Conservation (phyloP, 1,139 yeast species). For the Saccharomyces hybrid region DNA sequence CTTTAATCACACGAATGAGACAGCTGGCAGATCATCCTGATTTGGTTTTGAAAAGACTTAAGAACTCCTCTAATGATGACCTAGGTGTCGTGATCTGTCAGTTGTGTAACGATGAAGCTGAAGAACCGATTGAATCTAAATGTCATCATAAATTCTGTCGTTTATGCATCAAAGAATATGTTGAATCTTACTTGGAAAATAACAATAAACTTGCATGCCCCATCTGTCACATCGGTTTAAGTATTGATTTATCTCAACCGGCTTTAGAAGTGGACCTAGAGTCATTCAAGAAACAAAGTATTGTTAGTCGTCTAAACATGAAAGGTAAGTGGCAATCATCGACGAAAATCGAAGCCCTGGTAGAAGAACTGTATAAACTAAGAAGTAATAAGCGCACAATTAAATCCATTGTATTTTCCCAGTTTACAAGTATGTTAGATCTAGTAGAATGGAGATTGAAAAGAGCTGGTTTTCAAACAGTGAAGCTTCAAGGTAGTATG, state of each 20-base stretch:
- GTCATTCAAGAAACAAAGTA: conserved; percentile 66
- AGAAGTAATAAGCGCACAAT: conserved; percentile 83
- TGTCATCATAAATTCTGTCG: conserved; percentile 93
- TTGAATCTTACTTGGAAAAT: conserved; percentile 70
- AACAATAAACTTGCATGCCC: conserved; percentile 71
- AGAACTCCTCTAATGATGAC: conserved; percentile 31
- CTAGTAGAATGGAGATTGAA: conserved; percentile 90
- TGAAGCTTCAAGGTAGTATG: conserved; percentile 92
- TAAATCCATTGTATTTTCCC: conserved; percentile 93
- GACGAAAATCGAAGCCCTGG: conserved; percentile 91
- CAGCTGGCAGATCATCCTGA: conserved; percentile 98
- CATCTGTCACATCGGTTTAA: conserved; percentile 86
- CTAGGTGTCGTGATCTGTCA: conserved; percentile 77
- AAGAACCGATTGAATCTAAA: conserved; percentile 89
- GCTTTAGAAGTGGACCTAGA: conserved; percentile 65
- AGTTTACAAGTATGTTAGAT: conserved; percentile 94
- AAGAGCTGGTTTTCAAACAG: conserved; percentile 91
- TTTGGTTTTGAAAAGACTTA: conserved; percentile 67
- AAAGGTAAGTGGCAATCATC: conserved; percentile 87
- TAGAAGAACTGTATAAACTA: conserved; percentile 81
- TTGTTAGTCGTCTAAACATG: conserved; percentile 82
- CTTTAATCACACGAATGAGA: conserved; percentile 92
- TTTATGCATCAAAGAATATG: conserved; percentile 81
- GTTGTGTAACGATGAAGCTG: conserved; percentile 95
- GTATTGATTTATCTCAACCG: conserved; percentile 85